Conservation (phyloP, 306 rosid genomes). For the Gastrolobium villosum region DNA sequence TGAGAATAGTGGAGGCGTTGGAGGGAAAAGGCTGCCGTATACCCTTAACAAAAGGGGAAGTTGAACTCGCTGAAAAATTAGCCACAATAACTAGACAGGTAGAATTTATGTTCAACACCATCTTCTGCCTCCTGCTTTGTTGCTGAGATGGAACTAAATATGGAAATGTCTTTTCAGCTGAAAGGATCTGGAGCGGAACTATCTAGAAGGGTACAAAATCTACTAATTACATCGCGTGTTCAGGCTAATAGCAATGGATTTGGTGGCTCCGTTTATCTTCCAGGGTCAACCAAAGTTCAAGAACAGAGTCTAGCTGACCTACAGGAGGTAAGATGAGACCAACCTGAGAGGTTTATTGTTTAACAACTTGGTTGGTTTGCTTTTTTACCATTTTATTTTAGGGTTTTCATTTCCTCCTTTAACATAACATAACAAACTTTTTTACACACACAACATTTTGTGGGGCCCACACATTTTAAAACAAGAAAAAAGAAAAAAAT, state of each 20-base stretch:
- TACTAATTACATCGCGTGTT: constrained; percentile 74
- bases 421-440: no score
- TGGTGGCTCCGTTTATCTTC: constrained; percentile 74
- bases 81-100: constrained; percentile 94
- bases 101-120: neutral
- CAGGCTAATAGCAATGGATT: constrained; percentile 71
- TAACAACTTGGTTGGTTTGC: constrained; percentile 26
- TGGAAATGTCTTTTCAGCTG: constrained; percentile 65
- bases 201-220: constrained; percentile 90
- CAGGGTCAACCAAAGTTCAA: constrained; percentile 86
- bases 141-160: constrained; percentile 50
- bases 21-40: constrained; percentile 93
- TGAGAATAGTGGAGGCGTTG: constrained; percentile 92
- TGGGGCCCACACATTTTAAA: no score
- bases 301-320: constrained; percentile 86
- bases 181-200: constrained; percentile 94
- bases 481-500: no score
- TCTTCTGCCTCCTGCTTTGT: constrained; percentile 5
- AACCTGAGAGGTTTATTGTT: constrained; percentile 11
- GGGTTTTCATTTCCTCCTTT: no score
- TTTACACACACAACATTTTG: no score
- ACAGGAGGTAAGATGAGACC: constrained; percentile 77
- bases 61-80: constrained; percentile 88
- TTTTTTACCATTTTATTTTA: neutral
- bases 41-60: constrained; percentile 95